A percentile compares a stretch with the other conserved stretches of the same genome.
These are phyloP conservation scores for Alnus rubra DNA, from an alignment of 306 rosid species.

Conservation along the genomic window DNA sequence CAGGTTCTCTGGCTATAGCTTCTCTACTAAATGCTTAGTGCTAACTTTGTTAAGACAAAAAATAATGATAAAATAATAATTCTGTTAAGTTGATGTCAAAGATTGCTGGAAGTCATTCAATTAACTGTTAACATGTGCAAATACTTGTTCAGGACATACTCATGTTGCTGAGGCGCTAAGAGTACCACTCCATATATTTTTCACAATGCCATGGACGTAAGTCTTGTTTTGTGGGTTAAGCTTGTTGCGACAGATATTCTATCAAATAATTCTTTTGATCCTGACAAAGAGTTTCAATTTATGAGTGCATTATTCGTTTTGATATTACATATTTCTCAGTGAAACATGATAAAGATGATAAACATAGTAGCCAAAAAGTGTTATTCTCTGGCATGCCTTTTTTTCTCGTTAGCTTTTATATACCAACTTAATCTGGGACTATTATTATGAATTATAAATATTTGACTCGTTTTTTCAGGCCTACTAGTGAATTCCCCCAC, in stretches of 20 bases:
- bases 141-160: conserved; percentile 71
- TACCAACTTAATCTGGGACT: conserved; percentile 4
- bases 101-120: conserved; percentile 8
- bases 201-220: conserved; percentile 99
- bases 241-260: conserved; percentile 24
- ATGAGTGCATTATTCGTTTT: conserved; percentile 15
- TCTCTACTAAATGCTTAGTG: neutral
- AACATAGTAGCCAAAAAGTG: neutral
- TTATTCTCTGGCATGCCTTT: conserved; percentile 3
- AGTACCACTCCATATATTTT: conserved; percentile 81
- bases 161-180: conserved; percentile 82
- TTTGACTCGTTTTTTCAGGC: conserved; percentile 48
- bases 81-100: neutral
- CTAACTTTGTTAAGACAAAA: neutral
- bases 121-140: conserved; percentile 29
- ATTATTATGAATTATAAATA: conserved; percentile 15
- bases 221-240: conserved; percentile 46
- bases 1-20: neutral
- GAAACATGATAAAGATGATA: neutral
- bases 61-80: neutral
- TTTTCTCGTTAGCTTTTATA: neutral
- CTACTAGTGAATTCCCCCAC: conserved; percentile 90
- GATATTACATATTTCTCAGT: neutral
- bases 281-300: neutral
- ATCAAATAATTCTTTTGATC: neutral